Base-by-base conservation (phyloP, 805 yeast species). In the Clavispora vitiphila region DNA sequence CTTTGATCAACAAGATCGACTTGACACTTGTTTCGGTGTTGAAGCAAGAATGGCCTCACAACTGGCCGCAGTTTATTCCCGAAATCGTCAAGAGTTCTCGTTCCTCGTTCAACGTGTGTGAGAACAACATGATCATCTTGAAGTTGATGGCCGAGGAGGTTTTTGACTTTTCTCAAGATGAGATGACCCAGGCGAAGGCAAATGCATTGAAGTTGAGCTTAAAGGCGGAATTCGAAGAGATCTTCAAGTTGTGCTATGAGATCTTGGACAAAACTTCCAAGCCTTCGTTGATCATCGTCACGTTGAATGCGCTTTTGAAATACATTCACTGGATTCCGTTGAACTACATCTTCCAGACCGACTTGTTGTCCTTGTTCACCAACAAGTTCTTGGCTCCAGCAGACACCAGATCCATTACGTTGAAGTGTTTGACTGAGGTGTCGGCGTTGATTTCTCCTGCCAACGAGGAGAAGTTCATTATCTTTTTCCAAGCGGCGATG, bases 31-130 rank as follows among this genome's bases (percentile, higher is more conserved):
- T 93, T 27, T 95, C 90, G 58, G 83, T 93, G 39, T 78, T 93
- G 57, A 93, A 93, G 58, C 98, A 93, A 67, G 99, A 93, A 62
- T 93, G 99, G 99, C 99, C 99, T 25, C 87, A 83, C 54, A 86
- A 90, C 62, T 93, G 99, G 99, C 98, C 98, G 15, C 86, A 83
- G 55, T 93, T 93, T 57, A 85, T 93, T 38, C 96, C 96, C 14
- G 99, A 93, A 62, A 78, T 93, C 42, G 93, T 91, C 36, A 78
- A 76, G 46, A 83, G 95, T 49, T 82, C 95, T 35, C 78, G 87
- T 49, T 80, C 91, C 11, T 83, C 93, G 18, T 80, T 86, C 62
- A 91, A 89, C 56, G 96, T 93, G 39, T 93, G 99, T 69, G 99
- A 93, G 65, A 93, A 93, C 69, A 93, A 93, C 67, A 91, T 93